Evolutionary conservation across 805 yeast species (phyloP).

Genomic region (Priceomyces castillae): DNA sequence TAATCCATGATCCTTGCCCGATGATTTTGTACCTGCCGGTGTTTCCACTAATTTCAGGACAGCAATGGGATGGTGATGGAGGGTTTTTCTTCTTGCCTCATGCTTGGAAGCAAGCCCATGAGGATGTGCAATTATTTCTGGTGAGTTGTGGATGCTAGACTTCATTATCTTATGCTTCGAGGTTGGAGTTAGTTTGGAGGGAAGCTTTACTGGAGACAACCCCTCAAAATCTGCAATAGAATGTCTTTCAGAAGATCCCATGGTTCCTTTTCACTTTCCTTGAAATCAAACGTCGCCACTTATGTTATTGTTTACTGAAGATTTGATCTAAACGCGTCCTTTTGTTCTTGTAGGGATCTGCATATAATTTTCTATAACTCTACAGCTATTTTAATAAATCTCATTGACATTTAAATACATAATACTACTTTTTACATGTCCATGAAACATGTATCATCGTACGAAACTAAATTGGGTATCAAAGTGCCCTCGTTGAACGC

Average conservation of each 20-base stretch:
- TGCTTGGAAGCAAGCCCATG: slow-evolving; percentile 48
- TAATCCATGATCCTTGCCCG: neutral
- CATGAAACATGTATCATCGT: too few relatives aligned
- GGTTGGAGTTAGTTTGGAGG: slow-evolving; percentile 2
- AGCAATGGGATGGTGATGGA: slow-evolving; percentile 10
- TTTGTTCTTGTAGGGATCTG: neutral
- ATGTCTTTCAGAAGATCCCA: slow-evolving; percentile 10
- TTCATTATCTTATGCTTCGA: neutral
- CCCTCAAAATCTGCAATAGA: slow-evolving; percentile 10
- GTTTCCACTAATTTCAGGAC: slow-evolving; percentile 10
- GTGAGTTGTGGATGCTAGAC: slow-evolving; percentile 5
- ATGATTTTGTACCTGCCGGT: slow-evolving; percentile 8
- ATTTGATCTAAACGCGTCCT: neutral
- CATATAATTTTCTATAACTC: too few relatives aligned
- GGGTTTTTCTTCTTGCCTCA: slow-evolving; percentile 24
- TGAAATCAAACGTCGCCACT: neutral
- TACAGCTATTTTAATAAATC: neutral
- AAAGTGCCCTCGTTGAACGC: slow-evolving; percentile 1
- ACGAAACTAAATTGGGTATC: slow-evolving; percentile 1
- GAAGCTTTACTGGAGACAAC: slow-evolving; percentile 19
- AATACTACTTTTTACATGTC: too few relatives aligned
- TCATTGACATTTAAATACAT: neutral
- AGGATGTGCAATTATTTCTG: slow-evolving; percentile 24
- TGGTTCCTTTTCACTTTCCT: slow-evolving; percentile 1
- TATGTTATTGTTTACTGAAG: neutral